These are phyloP conservation scores for Neopestalotiopsis sp. DNA, from an alignment of 2,329 filamentous ascomycete genomes.

Conservation along the genomic window DNA sequence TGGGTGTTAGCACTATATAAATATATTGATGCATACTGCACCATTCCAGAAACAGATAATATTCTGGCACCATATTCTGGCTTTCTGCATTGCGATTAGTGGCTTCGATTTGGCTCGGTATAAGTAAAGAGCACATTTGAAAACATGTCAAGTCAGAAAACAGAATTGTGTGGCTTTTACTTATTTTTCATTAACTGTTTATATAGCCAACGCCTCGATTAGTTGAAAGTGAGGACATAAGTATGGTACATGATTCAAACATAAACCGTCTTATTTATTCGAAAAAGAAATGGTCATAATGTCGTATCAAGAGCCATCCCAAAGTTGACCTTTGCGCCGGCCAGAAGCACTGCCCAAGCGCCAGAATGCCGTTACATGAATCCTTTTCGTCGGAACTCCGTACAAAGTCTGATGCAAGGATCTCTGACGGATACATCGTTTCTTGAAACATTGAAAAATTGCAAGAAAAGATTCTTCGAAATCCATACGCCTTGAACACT, in stretches of 20 bases:
- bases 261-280: neutral
- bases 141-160: neutral
- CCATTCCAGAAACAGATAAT: no score
- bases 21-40: no score
- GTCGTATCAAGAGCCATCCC: neutral
- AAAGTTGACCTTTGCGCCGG: neutral
- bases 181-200: neutral
- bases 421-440: neutral
- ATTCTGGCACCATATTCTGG: no score
- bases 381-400: neutral
- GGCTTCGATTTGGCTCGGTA: no score
- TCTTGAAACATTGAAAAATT: neutral
- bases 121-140: no score
- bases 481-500: neutral
- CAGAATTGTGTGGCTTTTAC: neutral
- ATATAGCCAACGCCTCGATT: neutral
- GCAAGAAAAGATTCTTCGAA: neutral
- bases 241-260: neutral
- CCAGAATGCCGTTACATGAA: neutral
- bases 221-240: neutral
- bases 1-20: no score
- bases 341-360: neutral
- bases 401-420: neutral
- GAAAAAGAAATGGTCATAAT: conserved; percentile 13
- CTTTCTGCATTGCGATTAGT: no score